These are phyloP conservation scores for Candida labiduridarum DNA, from an alignment of 1,139 yeast genomes.

Conservation along the genomic window DNA sequence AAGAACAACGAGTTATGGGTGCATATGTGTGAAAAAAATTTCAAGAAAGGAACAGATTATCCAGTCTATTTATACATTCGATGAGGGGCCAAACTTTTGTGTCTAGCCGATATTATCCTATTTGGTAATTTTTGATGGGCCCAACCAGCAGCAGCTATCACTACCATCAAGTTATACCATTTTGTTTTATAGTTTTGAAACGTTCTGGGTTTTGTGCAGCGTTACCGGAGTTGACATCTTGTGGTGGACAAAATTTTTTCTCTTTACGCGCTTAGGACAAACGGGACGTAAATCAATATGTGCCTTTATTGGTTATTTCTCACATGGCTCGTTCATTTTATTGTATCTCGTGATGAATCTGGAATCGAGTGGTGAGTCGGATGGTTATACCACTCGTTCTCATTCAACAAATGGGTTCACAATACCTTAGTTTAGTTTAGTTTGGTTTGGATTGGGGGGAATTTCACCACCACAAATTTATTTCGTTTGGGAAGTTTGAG, in stretches of 20 bases:
- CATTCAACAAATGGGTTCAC: neutral
- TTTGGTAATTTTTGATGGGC: neutral
- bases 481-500: neutral
- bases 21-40: neutral
- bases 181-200: neutral
- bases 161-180: neutral
- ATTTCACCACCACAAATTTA: neutral
- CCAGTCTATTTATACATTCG: neutral
- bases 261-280: neutral
- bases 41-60: neutral
- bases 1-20: too few relatives aligned
- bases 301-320: too few relatives aligned
- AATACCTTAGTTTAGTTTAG: neutral
- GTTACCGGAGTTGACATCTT: neutral
- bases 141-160: neutral
- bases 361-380: too few relatives aligned
- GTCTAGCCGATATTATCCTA: conserved; percentile 1
- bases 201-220: neutral
- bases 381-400: too few relatives aligned
- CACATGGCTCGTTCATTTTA: too few relatives aligned
- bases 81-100: neutral
- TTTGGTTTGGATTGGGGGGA: neutral
- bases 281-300: neutral
- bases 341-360: too few relatives aligned
- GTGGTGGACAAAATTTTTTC: neutral